These are phyloP conservation scores for Coemansia sp. DNA, from an alignment of 192 early-diverging fungal genomes.

Conservation along the genomic window DNA sequence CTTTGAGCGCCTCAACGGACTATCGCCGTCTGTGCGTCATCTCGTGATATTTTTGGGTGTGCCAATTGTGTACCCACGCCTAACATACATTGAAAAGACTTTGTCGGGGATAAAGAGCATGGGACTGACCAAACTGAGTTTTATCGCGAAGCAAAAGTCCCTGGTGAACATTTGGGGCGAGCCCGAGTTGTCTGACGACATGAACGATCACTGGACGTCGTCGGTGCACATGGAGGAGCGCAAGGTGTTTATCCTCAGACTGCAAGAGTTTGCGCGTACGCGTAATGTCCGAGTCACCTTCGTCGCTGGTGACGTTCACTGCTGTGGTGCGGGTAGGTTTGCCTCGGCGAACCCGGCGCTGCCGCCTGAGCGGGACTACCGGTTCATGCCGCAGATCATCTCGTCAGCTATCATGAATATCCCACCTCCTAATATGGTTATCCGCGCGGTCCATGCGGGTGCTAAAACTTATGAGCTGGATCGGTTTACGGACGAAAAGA, in stretches of 20 bases:
- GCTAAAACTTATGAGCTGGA: constrained; percentile 62
- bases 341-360: constrained; percentile 57
- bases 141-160: constrained; percentile 60
- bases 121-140: constrained; percentile 58
- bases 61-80: constrained; percentile 76
- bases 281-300: constrained; percentile 74
- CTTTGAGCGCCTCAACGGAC: constrained; percentile 57
- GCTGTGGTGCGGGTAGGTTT: constrained; percentile 66
- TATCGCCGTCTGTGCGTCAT: constrained; percentile 61
- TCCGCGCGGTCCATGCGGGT: constrained; percentile 66
- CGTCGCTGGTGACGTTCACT: constrained; percentile 80
- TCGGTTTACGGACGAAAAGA: constrained; percentile 67
- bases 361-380: constrained; percentile 63
- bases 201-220: constrained; percentile 82
- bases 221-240: constrained; percentile 73
- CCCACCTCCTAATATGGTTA: constrained; percentile 73
- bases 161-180: constrained; percentile 73
- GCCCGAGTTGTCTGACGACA: constrained; percentile 82
- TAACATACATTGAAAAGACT: constrained; percentile 69
- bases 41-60: constrained; percentile 72
- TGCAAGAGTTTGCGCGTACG: constrained; percentile 68
- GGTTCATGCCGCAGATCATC: constrained; percentile 79
- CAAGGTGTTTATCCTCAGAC: constrained; percentile 60
- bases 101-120: constrained; percentile 62
- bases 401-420: constrained; percentile 83